Conservation (phyloP, 148 eudicot species). For the Chenopodium album region DNA sequence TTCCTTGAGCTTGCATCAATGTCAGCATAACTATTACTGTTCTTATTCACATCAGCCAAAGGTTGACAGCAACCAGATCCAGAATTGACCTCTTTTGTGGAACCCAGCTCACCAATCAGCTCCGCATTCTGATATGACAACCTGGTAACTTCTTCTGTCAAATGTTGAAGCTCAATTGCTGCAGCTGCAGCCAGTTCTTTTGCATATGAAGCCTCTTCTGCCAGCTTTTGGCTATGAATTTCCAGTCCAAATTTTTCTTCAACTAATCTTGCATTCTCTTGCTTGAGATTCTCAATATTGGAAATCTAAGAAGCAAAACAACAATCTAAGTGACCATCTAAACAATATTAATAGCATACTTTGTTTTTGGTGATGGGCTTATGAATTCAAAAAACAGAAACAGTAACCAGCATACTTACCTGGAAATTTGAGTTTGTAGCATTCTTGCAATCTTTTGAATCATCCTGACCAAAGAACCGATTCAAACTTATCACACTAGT, state of each 20-base stretch:
- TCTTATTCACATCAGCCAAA: slow-evolving; percentile 30
- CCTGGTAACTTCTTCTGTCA: slow-evolving; percentile 70
- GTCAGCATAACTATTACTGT: slow-evolving; percentile 26
- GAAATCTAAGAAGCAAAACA: slow-evolving; percentile 37
- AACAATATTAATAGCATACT: background rate
- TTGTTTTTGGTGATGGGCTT: background rate
- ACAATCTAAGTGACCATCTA: background rate
- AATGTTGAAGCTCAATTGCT: slow-evolving; percentile 63
- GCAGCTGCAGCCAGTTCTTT: slow-evolving; percentile 82
- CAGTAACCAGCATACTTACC: background rate
- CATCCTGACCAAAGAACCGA: slow-evolving; percentile 14
- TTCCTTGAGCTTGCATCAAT: slow-evolving; percentile 32
- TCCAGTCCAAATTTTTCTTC: slow-evolving; percentile 60
- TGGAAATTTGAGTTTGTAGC: slow-evolving; percentile 6
- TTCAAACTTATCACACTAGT: slow-evolving; percentile 24
- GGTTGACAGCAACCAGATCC: slow-evolving; percentile 24
- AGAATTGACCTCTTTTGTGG: slow-evolving; percentile 27
- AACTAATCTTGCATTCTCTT: slow-evolving; percentile 46
- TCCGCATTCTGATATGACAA: slow-evolving; percentile 66
- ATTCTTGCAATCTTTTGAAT: slow-evolving; percentile 13
- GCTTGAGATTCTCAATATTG: slow-evolving; percentile 57
- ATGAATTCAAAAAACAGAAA: background rate
- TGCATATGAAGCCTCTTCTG: slow-evolving; percentile 71
- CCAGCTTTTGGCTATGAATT: slow-evolving; percentile 52
- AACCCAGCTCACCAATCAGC: slow-evolving; percentile 36